Conservation (phyloP, 208 protist genomes). For the Leishmania gerbilli region DNA sequence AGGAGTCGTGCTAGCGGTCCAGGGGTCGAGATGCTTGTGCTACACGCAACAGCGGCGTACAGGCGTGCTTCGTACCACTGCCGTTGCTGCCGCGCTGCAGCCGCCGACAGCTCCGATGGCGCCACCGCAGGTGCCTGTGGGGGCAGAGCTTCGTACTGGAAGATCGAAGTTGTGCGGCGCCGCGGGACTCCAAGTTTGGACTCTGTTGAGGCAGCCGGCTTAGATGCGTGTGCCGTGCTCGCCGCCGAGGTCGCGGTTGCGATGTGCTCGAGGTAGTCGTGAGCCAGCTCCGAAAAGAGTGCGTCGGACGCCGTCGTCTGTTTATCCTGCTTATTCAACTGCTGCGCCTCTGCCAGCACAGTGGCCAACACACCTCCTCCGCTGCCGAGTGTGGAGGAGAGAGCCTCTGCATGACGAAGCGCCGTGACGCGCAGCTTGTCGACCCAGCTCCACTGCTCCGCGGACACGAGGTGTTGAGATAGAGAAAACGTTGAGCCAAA, state of each 20-base stretch:
- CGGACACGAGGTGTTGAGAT: not conserved
- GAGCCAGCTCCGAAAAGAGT: slow-evolving; percentile 38
- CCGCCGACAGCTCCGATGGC: not conserved
- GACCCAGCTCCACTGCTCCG: slow-evolving; percentile 12
- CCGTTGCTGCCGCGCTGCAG: slow-evolving; percentile 5
- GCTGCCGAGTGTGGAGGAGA: not conserved
- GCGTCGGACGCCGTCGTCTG: slow-evolving; percentile 9
- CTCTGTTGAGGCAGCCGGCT: not conserved
- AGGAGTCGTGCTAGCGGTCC: slow-evolving; percentile 30
- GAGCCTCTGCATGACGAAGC: slow-evolving; percentile 14
- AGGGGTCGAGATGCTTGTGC: slow-evolving; percentile 13
- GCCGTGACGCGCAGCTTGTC: slow-evolving; percentile 3
- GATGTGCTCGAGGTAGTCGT: slow-evolving; percentile 17
- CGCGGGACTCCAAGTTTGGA: not conserved
- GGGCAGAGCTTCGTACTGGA: slow-evolving; percentile 4
- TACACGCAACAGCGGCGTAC: slow-evolving; percentile 28
- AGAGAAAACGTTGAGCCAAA: not conserved
- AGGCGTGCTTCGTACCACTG: slow-evolving; percentile 36
- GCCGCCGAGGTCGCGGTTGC: not conserved
- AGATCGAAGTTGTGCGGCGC: slow-evolving; percentile 1
- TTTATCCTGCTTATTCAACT: not conserved
- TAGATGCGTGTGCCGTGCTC: not conserved
- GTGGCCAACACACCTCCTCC: not conserved
- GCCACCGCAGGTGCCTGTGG: not conserved
- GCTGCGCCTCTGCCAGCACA: slow-evolving; percentile 11